phyloP scores from a whole-genome alignment of 2,329 filamentous ascomycete species.

The Microcyclospora pomicola region DNA sequence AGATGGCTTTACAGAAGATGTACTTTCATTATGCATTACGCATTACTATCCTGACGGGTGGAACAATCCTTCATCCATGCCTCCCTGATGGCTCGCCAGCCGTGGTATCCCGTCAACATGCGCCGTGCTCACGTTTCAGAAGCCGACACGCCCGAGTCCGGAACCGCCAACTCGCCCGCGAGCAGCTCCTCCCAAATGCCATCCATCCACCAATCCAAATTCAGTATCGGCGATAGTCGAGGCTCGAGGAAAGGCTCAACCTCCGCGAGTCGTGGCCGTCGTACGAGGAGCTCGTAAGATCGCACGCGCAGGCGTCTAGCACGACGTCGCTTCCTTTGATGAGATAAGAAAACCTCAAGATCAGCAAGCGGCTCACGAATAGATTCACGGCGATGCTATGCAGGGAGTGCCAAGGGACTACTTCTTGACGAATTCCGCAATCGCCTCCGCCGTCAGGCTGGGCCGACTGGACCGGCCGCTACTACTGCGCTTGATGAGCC shows the following conservation, averaged over 20 bases:
- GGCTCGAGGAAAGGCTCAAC: no score
- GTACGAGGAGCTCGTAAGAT: background rate
- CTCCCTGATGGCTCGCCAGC: background rate
- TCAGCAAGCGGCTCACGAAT: background rate
- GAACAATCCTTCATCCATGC: background rate
- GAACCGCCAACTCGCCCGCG: background rate
- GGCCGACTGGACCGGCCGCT: slow-evolving; percentile 7
- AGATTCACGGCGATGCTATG: no score
- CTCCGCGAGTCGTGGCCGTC: no score
- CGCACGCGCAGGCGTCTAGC: slow-evolving; percentile 1
- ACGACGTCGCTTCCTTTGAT: background rate
- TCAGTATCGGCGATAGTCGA: no score
- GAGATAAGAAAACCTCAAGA: background rate
- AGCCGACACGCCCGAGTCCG: background rate
- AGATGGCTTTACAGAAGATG: background rate
- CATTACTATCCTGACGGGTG: slow-evolving; percentile 6
- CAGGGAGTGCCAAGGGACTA: slow-evolving; percentile 6
- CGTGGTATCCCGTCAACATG: background rate
- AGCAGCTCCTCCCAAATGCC: no score
- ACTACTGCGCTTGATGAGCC: slow-evolving; percentile 16
- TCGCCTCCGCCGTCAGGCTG: slow-evolving; percentile 12
- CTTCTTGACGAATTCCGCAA: slow-evolving; percentile 21
- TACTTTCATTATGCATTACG: slow-evolving; percentile 16
- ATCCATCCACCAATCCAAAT: no score
- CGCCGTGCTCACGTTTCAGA: background rate